Percentiles rank a stretch among this genome's conserved stretches.
Conservation (phyloP, 176 grass and related monocot species). For the Aegilops bicornis region DNA sequence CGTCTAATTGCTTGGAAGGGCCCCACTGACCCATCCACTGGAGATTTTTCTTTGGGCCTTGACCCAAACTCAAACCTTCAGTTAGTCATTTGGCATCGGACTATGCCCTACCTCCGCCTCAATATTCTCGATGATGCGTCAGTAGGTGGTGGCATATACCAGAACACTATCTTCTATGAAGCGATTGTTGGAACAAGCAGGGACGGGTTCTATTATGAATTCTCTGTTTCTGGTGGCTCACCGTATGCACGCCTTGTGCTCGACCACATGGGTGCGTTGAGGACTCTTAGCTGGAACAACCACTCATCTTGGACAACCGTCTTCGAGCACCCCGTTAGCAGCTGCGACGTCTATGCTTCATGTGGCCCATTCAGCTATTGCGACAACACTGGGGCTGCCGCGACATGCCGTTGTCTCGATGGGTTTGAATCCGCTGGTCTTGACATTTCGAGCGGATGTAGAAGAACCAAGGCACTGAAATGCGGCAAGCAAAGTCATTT, state of each 20-base stretch:
- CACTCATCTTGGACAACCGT: background rate
- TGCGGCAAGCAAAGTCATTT: slow-evolving; percentile 24
- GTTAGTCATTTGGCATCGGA: slow-evolving; percentile 18
- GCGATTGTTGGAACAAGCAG: background rate
- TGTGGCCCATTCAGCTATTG: slow-evolving; percentile 42
- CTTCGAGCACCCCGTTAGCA: background rate
- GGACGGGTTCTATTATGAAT: background rate
- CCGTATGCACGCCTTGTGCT: background rate
- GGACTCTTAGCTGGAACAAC: background rate
- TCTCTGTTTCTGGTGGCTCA: background rate
- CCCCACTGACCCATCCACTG: slow-evolving; percentile 30
- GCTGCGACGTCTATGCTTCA: slow-evolving; percentile 7
- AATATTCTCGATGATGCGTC: background rate
- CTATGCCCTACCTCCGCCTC: background rate
- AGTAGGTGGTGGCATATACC: background rate
- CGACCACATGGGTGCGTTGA: background rate
- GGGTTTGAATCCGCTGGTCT: slow-evolving; percentile 30
- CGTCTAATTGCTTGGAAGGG: slow-evolving; percentile 22
- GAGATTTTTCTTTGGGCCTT: slow-evolving; percentile 21
- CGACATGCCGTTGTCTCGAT: slow-evolving; percentile 24
- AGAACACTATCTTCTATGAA: background rate
- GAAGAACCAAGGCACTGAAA: background rate
- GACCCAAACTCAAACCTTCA: slow-evolving; percentile 25
- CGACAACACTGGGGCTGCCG: background rate
- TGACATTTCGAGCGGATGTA: slow-evolving; percentile 17